Base-by-base conservation (phyloP, 441 rosid genomes). In the Populus hybrid region DNA sequence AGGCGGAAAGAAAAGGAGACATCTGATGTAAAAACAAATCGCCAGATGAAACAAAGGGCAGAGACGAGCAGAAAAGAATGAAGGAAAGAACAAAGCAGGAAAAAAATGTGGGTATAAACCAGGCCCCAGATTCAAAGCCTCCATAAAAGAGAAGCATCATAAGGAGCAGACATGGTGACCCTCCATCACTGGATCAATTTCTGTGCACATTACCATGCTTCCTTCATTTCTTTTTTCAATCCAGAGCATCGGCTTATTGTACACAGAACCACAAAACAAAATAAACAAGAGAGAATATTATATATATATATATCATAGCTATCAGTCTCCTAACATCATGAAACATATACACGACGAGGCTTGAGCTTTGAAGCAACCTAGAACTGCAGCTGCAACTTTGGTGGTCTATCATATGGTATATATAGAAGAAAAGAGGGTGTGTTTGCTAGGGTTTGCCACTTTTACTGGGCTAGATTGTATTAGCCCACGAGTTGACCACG, bases 181-280 rank as follows among this genome's bases (percentile, higher is more conserved):
- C 67, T 64, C 16, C 67, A n/a, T 64, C n/a, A 16, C 61, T 53
- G 61, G 61, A 53, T 64, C 30, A 21, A 64, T 64, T n/a, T 64
- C 28, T 23, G 67, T 64, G 67, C 67, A 64, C 67, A 64, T 64
- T 64, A 64, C 67, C 67, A 64, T 64, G 67, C 67, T 64, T 64
- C 67, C 67, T 64, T 64, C 67, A 64, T 64, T 64, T 16, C n/a
- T 18, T 53, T 53, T 53, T 53, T 18, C 57, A 53, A 16, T 53
- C 61, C 61, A 53, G 61, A 53, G 61, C 61, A 53, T 53, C 61
- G 61, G 61, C 61, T 53, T 53, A 53, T 53, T 53, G 61, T 53
- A 18, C 61, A 53, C 61, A 53, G 61, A 53, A 16, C 61, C 9
- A 53, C 2, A 46, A 53, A 53, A 5, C 21, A 53, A 18, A 0